Evolutionary conservation across 257 asterid species (phyloP), one percentile per base, ranked within the genome.

Genomic region (Leonotis leonurus): DNA sequence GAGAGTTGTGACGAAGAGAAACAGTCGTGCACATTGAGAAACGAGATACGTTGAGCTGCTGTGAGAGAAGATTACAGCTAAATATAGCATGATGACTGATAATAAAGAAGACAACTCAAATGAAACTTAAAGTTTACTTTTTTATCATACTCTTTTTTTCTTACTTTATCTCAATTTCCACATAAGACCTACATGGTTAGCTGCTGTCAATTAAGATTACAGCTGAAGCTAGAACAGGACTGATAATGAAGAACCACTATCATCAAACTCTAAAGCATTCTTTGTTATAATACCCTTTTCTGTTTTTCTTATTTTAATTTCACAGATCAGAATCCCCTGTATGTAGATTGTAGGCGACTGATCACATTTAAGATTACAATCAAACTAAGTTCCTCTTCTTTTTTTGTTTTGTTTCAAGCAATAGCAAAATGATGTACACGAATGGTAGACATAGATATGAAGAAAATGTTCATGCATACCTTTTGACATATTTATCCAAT

Each of bases 401-500:
- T n/a, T n/a, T n/a, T n/a, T n/a, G n/a, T n/a, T n/a, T n/a, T n/a
- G n/a, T n/a, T n/a, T n/a, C n/a, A n/a, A n/a, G n/a, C n/a, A n/a
- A n/a, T n/a, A n/a, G n/a, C n/a, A 16, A 8, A 43, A 69, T 40
- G 21, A 61, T 27, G 29, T 13, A 63, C 50, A 48, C 9, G 36
- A 6, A 25, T 5, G 35, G 8, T 4, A 30, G 7, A 27, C 43
- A 40, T 18, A 69, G 46, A 16, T 10, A 41, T 7, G 1, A 1
- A 52, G 70, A 8, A 16, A 9, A 43, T 13, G 35, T 21, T 24
- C 11, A 14, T 61, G n/a, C 80, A 74, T 67, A 92, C 99, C 72
- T 89, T 41, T 89, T 92, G 59, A 89, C 74, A 70, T 92, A 92
- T 60, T 80, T 89, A 78, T 89, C 96, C 45, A 92, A 92, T 60